Evolutionary conservation across 164 flowering plant species (phyloP).

Genomic region (Akebia trifoliata): DNA sequence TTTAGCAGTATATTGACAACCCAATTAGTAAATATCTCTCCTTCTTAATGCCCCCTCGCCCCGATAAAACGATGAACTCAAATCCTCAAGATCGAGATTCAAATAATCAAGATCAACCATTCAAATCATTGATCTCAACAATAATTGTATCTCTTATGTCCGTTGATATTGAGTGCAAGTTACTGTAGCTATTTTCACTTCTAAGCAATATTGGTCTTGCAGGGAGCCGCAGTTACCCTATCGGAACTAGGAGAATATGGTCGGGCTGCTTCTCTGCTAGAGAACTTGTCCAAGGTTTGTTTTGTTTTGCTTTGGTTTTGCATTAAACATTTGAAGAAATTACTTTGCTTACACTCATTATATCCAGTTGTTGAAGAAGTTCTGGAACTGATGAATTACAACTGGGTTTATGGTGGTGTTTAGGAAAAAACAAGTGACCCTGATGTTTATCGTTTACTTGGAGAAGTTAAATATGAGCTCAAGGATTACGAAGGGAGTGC

Average conservation of each 20-base stretch:
- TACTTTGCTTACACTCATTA: neutral
- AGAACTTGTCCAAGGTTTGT: conserved; percentile 62
- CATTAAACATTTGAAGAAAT: neutral
- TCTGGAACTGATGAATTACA: neutral
- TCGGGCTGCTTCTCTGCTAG: conserved; percentile 60
- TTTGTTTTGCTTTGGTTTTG: conserved; percentile 2
- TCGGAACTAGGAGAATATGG: conserved; percentile 71
- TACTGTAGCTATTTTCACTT: neutral
- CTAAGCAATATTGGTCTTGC: conserved; percentile 18
- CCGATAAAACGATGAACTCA: no score
- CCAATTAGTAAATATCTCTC: no score
- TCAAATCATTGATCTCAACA: no score
- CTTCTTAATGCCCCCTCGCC: no score
- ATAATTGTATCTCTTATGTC: no score
- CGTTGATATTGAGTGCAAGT: neutral
- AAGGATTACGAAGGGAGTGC: conserved; percentile 85
- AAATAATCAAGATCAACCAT: no score
- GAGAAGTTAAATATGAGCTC: conserved; percentile 79
- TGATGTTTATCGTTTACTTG: conserved; percentile 83
- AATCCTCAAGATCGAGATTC: no score
- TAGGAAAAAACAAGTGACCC: conserved; percentile 71
- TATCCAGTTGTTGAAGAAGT: neutral
- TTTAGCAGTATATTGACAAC: no score
- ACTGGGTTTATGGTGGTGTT: conserved; percentile 2
- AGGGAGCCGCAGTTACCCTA: conserved; percentile 89